Percentiles rank a stretch among this genome's conserved stretches.
Evolutionary conservation across 2,329 filamentous ascomycete genomes (phyloP).

Genomic region (Ophiosphaerella korrae): DNA sequence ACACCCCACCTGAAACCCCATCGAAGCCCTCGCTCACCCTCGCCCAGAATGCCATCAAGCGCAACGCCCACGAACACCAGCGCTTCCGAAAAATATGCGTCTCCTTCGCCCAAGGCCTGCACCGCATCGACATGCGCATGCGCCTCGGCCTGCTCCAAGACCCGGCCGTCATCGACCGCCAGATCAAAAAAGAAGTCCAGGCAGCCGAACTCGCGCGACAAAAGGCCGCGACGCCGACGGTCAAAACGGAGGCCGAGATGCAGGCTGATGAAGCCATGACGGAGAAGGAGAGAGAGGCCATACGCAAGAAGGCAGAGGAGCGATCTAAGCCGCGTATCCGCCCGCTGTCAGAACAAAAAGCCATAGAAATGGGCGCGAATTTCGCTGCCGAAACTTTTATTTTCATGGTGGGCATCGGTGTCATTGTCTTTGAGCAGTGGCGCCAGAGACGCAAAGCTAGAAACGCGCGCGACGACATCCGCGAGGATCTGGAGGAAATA

Average conservation of each 20-base stretch:
- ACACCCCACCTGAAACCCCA: neutral
- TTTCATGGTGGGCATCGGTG: constrained; percentile 65
- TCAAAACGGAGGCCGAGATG: constrained; percentile 65
- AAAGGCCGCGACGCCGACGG: constrained; percentile 60
- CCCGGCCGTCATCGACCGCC: constrained; percentile 59
- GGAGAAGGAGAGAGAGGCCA: constrained; percentile 55
- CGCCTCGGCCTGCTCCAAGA: constrained; percentile 69
- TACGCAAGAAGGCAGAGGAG: constrained; percentile 50
- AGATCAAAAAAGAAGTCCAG: constrained; percentile 59
- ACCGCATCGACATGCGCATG: constrained; percentile 71
- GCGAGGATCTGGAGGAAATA: constrained; percentile 62
- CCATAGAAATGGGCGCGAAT: constrained; percentile 71
- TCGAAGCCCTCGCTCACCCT: constrained; percentile 5
- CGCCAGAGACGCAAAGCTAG: constrained; percentile 65
- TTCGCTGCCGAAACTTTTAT: constrained; percentile 72
- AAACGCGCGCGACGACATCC: constrained; percentile 64
- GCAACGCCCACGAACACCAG: constrained; percentile 71
- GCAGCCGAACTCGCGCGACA: constrained; percentile 60
- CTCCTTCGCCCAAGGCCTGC: constrained; percentile 66
- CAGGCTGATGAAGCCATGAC: constrained; percentile 60
- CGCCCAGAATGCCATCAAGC: constrained; percentile 67
- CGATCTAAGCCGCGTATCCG: constrained; percentile 60
- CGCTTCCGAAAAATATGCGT: constrained; percentile 67
- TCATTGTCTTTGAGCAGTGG: constrained; percentile 68
- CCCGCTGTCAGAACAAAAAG: constrained; percentile 69